These are phyloP conservation scores for Exophiala sp. DNA, from an alignment of 2,329 filamentous ascomycete species.

Conservation along the genomic window DNA sequence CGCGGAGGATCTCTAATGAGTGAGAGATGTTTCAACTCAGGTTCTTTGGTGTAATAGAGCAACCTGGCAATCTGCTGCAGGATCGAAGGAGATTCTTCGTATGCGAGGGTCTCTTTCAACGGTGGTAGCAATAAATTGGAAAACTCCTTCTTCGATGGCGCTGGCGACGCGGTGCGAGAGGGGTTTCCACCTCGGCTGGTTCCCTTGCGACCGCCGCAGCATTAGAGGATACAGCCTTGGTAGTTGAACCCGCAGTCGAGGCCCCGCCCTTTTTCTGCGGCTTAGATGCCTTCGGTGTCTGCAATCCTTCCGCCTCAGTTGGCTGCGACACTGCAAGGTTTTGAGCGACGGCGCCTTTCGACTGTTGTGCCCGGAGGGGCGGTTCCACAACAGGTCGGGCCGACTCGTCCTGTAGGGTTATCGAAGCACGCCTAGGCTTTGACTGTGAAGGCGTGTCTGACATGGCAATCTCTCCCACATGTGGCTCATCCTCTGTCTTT, in stretches of 20 bases:
- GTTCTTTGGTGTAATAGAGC: constrained; percentile 50
- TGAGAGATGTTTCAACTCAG: constrained; percentile 62
- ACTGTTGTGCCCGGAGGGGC: constrained; percentile 2
- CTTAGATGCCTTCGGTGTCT: constrained; percentile 15
- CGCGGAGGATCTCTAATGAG: constrained; percentile 62
- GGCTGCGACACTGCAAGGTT: not conserved
- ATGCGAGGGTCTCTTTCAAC: constrained; percentile 43
- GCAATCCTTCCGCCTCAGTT: not conserved
- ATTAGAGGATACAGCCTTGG: constrained; percentile 22
- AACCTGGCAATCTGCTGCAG: constrained; percentile 50
- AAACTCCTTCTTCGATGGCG: constrained; percentile 31
- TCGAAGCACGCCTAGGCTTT: constrained; percentile 30
- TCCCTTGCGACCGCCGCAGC: constrained; percentile 28
- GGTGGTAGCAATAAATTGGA: constrained; percentile 46
- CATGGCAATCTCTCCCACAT: constrained; percentile 26
- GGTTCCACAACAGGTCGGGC: constrained; percentile 9
- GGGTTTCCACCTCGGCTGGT: constrained; percentile 24
- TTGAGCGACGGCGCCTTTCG: constrained; percentile 12
- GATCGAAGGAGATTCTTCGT: constrained; percentile 54
- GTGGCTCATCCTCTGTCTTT: constrained; percentile 20
- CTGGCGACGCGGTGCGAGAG: constrained; percentile 24
- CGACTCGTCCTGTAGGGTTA: constrained; percentile 26
- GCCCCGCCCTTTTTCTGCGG: constrained; percentile 31
- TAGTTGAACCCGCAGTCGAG: constrained; percentile 24
- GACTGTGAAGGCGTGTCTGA: constrained; percentile 27